phyloP scores from a whole-genome alignment of 1,284 basidiomycete genomes.

The Flammula alnicola region DNA sequence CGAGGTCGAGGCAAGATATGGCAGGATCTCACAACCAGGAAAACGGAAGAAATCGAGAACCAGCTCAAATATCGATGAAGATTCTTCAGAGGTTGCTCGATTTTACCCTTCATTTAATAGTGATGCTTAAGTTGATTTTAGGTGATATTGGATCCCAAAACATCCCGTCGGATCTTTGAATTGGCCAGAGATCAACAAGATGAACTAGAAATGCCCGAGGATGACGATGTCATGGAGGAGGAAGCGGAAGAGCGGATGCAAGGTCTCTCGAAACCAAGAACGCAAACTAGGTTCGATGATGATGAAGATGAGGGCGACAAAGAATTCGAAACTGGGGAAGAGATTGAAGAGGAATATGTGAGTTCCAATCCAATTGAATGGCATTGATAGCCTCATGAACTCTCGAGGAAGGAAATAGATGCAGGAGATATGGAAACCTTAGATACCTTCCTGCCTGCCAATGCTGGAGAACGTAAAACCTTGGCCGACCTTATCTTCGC shows the following conservation, averaged over 20 bases:
- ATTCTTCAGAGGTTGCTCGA: constrained; percentile 60
- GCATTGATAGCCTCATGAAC: constrained; percentile 8
- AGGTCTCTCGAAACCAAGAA: constrained; percentile 35
- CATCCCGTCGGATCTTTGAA: constrained; percentile 89
- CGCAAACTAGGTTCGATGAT: constrained; percentile 42
- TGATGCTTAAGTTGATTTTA: constrained; percentile 32
- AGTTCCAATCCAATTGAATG: constrained; percentile 16
- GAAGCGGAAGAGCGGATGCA: constrained; percentile 42
- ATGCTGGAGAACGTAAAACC: constrained; percentile 77
- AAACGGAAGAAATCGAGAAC: constrained; percentile 68
- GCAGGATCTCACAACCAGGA: constrained; percentile 73
- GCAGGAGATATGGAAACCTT: constrained; percentile 84
- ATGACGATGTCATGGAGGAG: constrained; percentile 47
- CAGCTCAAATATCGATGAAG: constrained; percentile 38
- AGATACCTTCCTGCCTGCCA: constrained; percentile 78
- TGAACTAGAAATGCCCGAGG: constrained; percentile 71
- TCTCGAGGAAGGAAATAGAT: constrained; percentile 78
- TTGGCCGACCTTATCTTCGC: constrained; percentile 96
- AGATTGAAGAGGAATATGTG: constrained; percentile 64
- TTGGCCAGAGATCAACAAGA: constrained; percentile 94
- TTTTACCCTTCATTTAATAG: background rate
- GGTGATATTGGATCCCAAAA: constrained; percentile 84
- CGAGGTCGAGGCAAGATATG: constrained; percentile 75
- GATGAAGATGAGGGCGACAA: constrained; percentile 58
- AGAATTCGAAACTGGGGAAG: constrained; percentile 44